Evolutionary conservation across 2,329 filamentous ascomycete species (phyloP).

Genomic region (Ophiostoma himal-ulmi): DNA sequence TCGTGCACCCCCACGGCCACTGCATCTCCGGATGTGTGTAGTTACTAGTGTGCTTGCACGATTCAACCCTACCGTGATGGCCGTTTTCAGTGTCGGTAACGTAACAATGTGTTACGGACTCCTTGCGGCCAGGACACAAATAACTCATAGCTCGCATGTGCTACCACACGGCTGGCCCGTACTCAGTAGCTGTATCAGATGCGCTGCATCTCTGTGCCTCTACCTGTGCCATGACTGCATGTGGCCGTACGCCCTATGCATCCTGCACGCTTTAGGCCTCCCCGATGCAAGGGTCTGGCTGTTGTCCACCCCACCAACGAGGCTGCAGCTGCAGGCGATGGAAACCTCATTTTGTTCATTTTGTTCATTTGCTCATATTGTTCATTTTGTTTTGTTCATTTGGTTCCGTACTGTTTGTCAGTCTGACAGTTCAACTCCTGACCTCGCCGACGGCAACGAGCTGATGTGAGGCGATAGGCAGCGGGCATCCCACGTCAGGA

Average conservation of each 20-base stretch:
- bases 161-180: background rate
- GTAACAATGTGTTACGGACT: background rate
- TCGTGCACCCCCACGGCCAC: background rate
- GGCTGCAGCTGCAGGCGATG: background rate
- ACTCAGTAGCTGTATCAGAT: background rate
- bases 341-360: too few species aligned
- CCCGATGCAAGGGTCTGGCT: background rate
- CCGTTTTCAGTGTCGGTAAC: background rate
- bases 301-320: background rate
- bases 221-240: background rate
- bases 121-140: too few species aligned
- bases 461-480: slow-evolving; percentile 6
- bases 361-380: too few species aligned
- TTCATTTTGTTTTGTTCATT: too few species aligned
- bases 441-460: too few species aligned
- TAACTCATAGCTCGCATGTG: too few species aligned
- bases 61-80: background rate
- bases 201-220: background rate
- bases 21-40: background rate
- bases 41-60: too few species aligned
- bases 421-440: too few species aligned
- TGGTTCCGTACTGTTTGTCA: too few species aligned
- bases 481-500: slow-evolving; percentile 19
- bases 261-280: background rate
- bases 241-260: background rate